A percentile compares a stretch with the other conserved stretches of the same genome.
Evolutionary conservation across 2,329 filamentous ascomycete species (phyloP).

Genomic region (Bimuria novae-zelandiae): DNA sequence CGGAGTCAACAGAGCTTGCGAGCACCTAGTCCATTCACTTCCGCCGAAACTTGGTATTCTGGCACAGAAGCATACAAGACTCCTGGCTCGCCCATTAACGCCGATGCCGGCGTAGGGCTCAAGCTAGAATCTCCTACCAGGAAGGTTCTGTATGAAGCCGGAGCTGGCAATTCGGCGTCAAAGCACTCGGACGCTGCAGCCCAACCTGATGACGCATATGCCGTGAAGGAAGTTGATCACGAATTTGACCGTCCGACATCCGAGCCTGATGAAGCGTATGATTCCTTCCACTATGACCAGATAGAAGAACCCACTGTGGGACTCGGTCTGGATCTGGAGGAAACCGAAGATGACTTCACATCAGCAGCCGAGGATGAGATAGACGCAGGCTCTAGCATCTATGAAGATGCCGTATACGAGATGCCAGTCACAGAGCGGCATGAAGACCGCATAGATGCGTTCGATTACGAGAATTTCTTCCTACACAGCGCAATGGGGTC

Average conservation of each 20-base stretch:
- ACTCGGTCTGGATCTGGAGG: conserved; percentile 1
- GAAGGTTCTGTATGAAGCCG: conserved; percentile 27
- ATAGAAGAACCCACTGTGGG: conserved; percentile 14
- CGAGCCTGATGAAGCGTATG: conserved; percentile 31
- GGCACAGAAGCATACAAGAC: conserved; percentile 41
- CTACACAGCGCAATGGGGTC: conserved; percentile 88
- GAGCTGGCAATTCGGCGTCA: conserved; percentile 13
- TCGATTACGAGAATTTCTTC: conserved; percentile 96
- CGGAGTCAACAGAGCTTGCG: conserved; percentile 76
- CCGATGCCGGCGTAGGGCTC: conserved; percentile 37
- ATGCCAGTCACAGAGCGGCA: conserved; percentile 62
- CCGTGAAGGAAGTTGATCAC: conserved; percentile 1
- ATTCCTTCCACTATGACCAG: conserved; percentile 24
- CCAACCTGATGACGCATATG: neutral
- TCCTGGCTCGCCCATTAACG: conserved; percentile 27
- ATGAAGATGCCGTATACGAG: conserved; percentile 52
- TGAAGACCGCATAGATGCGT: conserved; percentile 91
- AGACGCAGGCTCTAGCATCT: conserved; percentile 43
- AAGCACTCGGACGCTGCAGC: conserved; percentile 10
- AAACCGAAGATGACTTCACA: conserved; percentile 48
- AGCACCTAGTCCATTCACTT: conserved; percentile 78
- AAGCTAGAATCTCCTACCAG: conserved; percentile 31
- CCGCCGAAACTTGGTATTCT: conserved; percentile 65
- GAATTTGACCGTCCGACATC: neutral
- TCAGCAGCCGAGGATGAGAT: conserved; percentile 36